Conservation (phyloP, 768 basidiomycete species). For the Leccinum ochraceum region DNA sequence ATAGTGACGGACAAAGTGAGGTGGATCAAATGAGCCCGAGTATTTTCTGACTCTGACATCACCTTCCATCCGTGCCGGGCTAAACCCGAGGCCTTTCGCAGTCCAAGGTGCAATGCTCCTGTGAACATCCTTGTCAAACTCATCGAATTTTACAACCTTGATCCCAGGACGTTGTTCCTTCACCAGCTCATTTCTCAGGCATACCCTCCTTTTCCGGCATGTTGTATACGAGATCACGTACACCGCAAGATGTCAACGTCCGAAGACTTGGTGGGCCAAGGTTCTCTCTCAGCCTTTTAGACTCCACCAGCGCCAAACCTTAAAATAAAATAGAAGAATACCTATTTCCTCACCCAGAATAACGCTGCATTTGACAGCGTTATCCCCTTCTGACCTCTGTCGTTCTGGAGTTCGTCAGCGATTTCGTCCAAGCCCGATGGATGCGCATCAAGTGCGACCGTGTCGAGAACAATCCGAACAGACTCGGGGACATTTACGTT, state of each 20-base stretch:
- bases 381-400: constrained; percentile 15
- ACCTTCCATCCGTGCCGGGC: constrained; percentile 12
- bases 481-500: constrained; percentile 8
- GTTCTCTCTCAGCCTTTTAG: constrained; percentile 30
- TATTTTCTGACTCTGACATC: constrained; percentile 22
- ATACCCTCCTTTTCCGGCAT: constrained; percentile 13
- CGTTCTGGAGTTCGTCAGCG: constrained; percentile 15
- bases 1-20: neutral
- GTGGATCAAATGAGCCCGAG: constrained; percentile 7
- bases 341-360: constrained; percentile 10
- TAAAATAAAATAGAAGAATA: constrained; percentile 6
- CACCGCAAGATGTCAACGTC: constrained; percentile 13
- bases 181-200: constrained; percentile 27
- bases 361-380: constrained; percentile 27
- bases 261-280: constrained; percentile 2
- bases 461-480: constrained; percentile 17
- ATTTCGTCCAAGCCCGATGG: constrained; percentile 7
- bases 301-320: constrained; percentile 16
- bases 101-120: constrained; percentile 16
- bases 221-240: constrained; percentile 31
- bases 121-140: constrained; percentile 9
- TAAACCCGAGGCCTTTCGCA: constrained; percentile 26
- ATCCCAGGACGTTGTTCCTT: constrained; percentile 8
- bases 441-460: constrained; percentile 9
- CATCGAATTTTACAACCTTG: constrained; percentile 9